A percentile compares a stretch with the other conserved stretches of the same genome.
phyloP scores from a whole-genome alignment of 2,329 filamentous ascomycete genomes.

The Penicillium janthinellum region DNA sequence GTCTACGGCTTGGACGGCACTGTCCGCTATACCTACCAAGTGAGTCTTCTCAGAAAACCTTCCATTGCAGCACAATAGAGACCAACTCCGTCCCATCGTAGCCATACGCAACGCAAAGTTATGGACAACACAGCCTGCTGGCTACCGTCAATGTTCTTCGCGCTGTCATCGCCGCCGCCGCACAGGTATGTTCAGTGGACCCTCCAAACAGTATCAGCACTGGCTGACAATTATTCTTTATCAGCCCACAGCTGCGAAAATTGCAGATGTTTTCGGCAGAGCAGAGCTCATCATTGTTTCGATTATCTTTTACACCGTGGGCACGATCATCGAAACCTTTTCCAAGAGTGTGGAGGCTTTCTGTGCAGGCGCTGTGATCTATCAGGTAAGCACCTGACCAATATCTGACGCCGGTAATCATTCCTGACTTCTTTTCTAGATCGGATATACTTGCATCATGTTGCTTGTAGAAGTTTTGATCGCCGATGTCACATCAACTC shows the following conservation, averaged over 20 bases:
- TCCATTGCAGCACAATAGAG: neutral
- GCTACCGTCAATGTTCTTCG: constrained; percentile 62
- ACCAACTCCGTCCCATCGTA: constrained; percentile 13
- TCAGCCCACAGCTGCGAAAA: constrained; percentile 61
- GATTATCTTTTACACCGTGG: constrained; percentile 59
- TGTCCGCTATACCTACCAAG: constrained; percentile 55
- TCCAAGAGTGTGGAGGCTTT: constrained; percentile 55
- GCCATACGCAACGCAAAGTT: constrained; percentile 57
- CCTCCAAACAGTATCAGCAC: too few relatives aligned
- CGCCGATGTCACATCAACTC: constrained; percentile 64
- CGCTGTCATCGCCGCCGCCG: constrained; percentile 61
- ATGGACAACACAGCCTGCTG: constrained; percentile 57
- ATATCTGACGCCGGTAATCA: neutral
- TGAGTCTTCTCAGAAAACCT: constrained; percentile 4
- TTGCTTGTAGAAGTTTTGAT: constrained; percentile 66
- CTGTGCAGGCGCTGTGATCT: constrained; percentile 60
- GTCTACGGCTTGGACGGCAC: constrained; percentile 64
- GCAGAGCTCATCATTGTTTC: constrained; percentile 60
- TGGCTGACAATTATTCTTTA: neutral
- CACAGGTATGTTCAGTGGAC: constrained; percentile 40
- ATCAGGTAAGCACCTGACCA: constrained; percentile 44
- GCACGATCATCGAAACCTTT: constrained; percentile 59
- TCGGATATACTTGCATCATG: constrained; percentile 65
- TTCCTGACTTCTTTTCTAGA: constrained; percentile 24
- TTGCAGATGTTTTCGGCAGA: constrained; percentile 65